Conservation (phyloP, 2,329 filamentous ascomycete genomes). For the Fusarium globosum region DNA sequence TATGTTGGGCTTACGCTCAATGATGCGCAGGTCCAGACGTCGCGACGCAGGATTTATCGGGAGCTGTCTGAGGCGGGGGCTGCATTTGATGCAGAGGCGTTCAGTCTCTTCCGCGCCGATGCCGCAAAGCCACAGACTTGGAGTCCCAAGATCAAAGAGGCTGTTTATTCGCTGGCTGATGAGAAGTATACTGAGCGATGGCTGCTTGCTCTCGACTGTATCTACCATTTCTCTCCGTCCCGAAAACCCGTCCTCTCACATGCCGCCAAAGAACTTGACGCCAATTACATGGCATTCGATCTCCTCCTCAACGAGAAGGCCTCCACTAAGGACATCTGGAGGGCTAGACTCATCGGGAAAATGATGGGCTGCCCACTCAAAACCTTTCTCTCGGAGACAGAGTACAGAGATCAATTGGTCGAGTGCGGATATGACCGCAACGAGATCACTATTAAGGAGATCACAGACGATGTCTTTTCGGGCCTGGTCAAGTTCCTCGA, state of each 20-base stretch:
- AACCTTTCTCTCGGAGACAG: conserved; percentile 59
- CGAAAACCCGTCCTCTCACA: conserved; percentile 58
- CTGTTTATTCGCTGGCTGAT: conserved; percentile 45
- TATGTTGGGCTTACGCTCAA: conserved; percentile 67
- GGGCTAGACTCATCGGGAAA: conserved; percentile 56
- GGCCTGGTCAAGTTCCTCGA: conserved; percentile 59
- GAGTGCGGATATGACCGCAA: conserved; percentile 59
- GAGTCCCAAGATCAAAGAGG: conserved; percentile 42
- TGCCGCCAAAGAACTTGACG: conserved; percentile 54
- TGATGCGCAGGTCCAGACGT: conserved; percentile 54
- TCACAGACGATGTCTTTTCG: conserved; percentile 64
- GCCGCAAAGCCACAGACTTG: conserved; percentile 60
- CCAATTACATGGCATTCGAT: conserved; percentile 67
- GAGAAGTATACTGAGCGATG: conserved; percentile 52
- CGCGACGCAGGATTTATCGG: conserved; percentile 47
- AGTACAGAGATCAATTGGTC: conserved; percentile 59
- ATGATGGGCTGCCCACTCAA: conserved; percentile 60
- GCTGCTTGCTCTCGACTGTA: conserved; percentile 66
- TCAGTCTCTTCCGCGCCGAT: conserved; percentile 60
- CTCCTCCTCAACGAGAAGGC: conserved; percentile 55
- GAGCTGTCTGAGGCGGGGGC: conserved; percentile 27
- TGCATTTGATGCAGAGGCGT: conserved; percentile 23
- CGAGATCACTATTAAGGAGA: conserved; percentile 58
- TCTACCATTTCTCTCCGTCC: conserved; percentile 68
- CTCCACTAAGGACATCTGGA: conserved; percentile 43